Evolutionary conservation across 768 basidiomycete species (phyloP).

Genomic region (Xanthoconium stramineum): DNA sequence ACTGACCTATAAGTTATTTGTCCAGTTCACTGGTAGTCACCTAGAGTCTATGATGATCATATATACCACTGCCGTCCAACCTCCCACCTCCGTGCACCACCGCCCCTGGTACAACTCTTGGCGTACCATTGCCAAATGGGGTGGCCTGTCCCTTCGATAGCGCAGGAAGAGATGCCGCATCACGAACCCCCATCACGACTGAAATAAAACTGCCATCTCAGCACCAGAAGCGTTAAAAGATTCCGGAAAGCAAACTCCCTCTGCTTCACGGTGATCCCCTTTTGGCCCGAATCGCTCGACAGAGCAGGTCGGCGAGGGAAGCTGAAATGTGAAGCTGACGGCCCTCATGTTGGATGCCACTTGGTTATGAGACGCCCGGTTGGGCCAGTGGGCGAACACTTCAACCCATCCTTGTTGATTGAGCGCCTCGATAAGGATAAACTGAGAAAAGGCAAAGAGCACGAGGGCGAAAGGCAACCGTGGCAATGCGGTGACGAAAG

Average conservation of each 20-base stretch:
- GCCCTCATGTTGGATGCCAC: constrained; percentile 77
- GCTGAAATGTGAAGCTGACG: constrained; percentile 84
- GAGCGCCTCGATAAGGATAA: constrained; percentile 75
- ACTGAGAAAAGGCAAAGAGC: constrained; percentile 92
- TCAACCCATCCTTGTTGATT: constrained; percentile 83
- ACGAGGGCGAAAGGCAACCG: constrained; percentile 79
- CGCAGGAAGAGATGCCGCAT: not conserved
- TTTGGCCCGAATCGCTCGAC: constrained; percentile 75
- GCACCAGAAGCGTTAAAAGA: constrained; percentile 55
- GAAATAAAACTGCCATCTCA: constrained; percentile 48
- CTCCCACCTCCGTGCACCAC: too few species aligned
- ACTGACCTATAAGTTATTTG: too few species aligned
- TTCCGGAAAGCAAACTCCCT: constrained; percentile 73
- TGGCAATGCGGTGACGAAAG: constrained; percentile 58
- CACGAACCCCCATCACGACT: not conserved
- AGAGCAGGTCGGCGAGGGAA: constrained; percentile 84
- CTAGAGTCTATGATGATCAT: too few species aligned
- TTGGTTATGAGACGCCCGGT: constrained; percentile 38
- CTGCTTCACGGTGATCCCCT: constrained; percentile 56
- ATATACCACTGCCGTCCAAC: too few species aligned
- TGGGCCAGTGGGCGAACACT: constrained; percentile 71
- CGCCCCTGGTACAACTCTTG: too few species aligned
- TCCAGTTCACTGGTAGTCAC: too few species aligned
- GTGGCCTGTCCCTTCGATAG: not conserved
- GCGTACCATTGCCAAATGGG: too few species aligned